Evolutionary conservation across 768 basidiomycete species (phyloP).

Genomic region (Leccinum incarnatum): DNA sequence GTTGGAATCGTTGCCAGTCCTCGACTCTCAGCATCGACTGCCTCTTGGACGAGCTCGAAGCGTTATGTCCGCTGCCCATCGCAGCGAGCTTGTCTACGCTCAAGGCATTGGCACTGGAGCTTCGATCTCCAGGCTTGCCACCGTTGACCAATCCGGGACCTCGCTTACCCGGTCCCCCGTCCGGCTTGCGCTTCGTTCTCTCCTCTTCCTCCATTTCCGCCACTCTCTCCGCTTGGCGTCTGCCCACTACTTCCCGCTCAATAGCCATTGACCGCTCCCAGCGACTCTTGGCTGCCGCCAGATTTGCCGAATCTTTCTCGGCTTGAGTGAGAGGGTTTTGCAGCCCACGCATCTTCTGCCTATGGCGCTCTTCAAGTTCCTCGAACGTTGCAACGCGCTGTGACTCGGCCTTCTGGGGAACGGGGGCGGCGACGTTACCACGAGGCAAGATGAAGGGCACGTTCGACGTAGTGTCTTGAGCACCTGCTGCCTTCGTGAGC

Average conservation of each 20-base stretch:
- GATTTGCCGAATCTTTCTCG: conserved; percentile 70
- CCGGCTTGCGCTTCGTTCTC: conserved; percentile 44
- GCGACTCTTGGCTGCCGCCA: conserved; percentile 70
- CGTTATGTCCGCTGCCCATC: conserved; percentile 30
- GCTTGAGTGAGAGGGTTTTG: conserved; percentile 84
- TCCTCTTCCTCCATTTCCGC: conserved; percentile 48
- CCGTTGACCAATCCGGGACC: conserved; percentile 29
- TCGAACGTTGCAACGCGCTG: conserved; percentile 77
- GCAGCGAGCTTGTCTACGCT: conserved; percentile 61
- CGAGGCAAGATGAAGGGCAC: conserved; percentile 46
- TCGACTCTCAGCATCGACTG: conserved; percentile 78
- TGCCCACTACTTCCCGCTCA: conserved; percentile 73
- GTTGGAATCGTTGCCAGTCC: conserved; percentile 79
- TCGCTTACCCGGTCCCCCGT: conserved; percentile 40
- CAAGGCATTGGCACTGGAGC: conserved; percentile 35
- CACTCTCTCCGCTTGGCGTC: conserved; percentile 70
- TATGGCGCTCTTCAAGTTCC: conserved; percentile 82
- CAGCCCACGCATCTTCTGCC: conserved; percentile 76
- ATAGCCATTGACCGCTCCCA: conserved; percentile 78
- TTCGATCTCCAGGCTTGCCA: conserved; percentile 35
- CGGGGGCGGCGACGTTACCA: conserved; percentile 35
- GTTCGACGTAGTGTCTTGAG: conserved; percentile 35
- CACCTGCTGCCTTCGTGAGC: conserved; percentile 34
- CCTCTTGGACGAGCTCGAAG: conserved; percentile 51
- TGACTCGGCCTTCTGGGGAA: conserved; percentile 48